Conservation (phyloP, 2,329 filamentous ascomycete genomes). For the Colletotrichum chrysophilum region DNA sequence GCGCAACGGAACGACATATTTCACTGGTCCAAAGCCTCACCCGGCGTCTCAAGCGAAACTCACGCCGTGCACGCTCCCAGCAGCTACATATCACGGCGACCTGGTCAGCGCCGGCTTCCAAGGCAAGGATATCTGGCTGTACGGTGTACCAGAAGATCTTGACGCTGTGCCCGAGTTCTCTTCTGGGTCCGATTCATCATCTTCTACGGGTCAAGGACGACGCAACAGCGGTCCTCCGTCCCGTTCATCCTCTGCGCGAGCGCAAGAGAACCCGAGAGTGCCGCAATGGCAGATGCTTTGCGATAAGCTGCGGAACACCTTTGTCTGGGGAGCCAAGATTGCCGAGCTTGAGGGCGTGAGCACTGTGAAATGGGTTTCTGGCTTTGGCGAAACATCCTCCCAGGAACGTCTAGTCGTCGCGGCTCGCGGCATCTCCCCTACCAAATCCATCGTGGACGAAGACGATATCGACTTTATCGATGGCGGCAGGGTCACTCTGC, state of each 20-base stretch:
- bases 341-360: constrained; percentile 69
- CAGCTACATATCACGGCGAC: constrained; percentile 72
- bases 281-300: constrained; percentile 74
- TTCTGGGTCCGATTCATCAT: constrained; percentile 31
- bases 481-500: constrained; percentile 73
- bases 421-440: constrained; percentile 70
- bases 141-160: constrained; percentile 77
- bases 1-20: constrained; percentile 79
- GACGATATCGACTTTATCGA: constrained; percentile 80
- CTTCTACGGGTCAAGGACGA: constrained; percentile 31
- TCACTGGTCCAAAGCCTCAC: constrained; percentile 70
- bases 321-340: constrained; percentile 71
- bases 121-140: constrained; percentile 76
- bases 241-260: constrained; percentile 40
- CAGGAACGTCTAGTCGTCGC: constrained; percentile 71
- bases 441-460: constrained; percentile 66
- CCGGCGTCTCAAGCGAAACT: constrained; percentile 60
- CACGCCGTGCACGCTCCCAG: constrained; percentile 71
- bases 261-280: constrained; percentile 44
- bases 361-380: constrained; percentile 74
- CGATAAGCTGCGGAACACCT: constrained; percentile 72
- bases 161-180: constrained; percentile 60
- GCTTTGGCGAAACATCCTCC: constrained; percentile 50
- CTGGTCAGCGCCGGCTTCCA: constrained; percentile 77
- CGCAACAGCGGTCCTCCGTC: constrained; percentile 47